Conservation (phyloP, 352 stramenopile genomes). For the Phytophthora pseudosyringae region DNA sequence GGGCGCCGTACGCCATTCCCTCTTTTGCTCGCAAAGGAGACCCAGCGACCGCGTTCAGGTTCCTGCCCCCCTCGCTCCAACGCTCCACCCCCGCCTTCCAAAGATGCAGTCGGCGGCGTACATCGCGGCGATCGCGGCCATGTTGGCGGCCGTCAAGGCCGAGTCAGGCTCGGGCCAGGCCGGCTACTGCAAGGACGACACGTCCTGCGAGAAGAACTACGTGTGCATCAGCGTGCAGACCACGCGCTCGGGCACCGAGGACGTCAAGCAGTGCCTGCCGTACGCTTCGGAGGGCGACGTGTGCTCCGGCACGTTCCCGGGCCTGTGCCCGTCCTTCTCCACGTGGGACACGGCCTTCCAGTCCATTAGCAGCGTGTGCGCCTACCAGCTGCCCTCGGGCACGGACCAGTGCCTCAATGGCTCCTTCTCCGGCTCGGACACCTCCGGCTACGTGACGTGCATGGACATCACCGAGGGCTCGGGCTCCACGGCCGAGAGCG, state of each 20-base stretch:
- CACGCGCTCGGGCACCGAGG: constrained; percentile 63
- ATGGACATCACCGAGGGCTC: constrained; percentile 49
- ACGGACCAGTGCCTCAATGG: constrained; percentile 52
- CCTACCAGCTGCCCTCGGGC: constrained; percentile 62
- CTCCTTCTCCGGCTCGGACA: constrained; percentile 33
- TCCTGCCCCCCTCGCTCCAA: not conserved
- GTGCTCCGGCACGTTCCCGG: constrained; percentile 61
- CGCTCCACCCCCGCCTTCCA: not conserved
- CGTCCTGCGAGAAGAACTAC: constrained; percentile 61
- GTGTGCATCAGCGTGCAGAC: constrained; percentile 80
- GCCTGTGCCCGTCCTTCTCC: constrained; percentile 78
- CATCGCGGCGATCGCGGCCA: constrained; percentile 32
- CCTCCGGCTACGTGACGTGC: constrained; percentile 41
- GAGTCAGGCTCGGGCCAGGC: constrained; percentile 52
- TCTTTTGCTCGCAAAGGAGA: constrained; percentile 47
- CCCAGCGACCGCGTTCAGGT: constrained; percentile 8
- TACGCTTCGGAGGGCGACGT: constrained; percentile 52
- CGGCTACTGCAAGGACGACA: constrained; percentile 68
- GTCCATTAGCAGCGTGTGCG: constrained; percentile 74
- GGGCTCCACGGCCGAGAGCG: constrained; percentile 29
- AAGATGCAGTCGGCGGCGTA: constrained; percentile 41
- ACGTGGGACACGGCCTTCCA: constrained; percentile 69
- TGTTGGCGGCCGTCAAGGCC: constrained; percentile 36
- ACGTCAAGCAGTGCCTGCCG: constrained; percentile 84
- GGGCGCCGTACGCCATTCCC: constrained; percentile 34